These are phyloP conservation scores for Trichoderma endophyticum DNA, from an alignment of 2,329 filamentous ascomycete species.

Conservation along the genomic window DNA sequence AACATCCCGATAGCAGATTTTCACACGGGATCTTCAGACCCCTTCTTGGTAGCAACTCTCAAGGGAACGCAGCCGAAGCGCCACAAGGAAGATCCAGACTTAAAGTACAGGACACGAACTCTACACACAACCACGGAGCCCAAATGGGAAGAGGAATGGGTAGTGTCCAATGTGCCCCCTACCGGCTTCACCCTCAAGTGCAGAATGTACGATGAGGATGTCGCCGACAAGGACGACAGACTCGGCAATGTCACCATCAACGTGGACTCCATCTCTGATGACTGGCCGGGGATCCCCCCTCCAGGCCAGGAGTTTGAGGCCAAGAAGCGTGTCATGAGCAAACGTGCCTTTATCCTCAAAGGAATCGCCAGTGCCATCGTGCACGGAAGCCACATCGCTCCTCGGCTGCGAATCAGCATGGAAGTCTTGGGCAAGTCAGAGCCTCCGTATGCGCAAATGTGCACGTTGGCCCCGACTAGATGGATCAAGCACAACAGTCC, in stretches of 20 bases:
- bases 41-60: conserved; percentile 76
- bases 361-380: conserved; percentile 63
- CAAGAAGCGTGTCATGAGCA: conserved; percentile 82
- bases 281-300: conserved; percentile 66
- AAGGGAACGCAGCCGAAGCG: conserved; percentile 65
- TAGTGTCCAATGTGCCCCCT: conserved; percentile 80
- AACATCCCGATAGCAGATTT: conserved; percentile 84
- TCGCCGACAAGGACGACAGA: conserved; percentile 78
- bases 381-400: conserved; percentile 63
- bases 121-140: conserved; percentile 70
- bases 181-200: conserved; percentile 82
- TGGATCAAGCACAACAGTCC: conserved; percentile 87
- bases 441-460: conserved; percentile 65
- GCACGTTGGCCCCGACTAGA: conserved; percentile 71
- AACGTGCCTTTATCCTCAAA: conserved; percentile 76
- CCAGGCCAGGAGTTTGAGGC: conserved; percentile 61
- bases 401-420: conserved; percentile 68
- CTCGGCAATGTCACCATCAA: conserved; percentile 80
- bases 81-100: conserved; percentile 80
- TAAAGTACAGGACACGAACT: conserved; percentile 73
- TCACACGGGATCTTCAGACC: conserved; percentile 73
- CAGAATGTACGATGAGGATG: conserved; percentile 86
- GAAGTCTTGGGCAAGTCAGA: conserved; percentile 75
- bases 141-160: conserved; percentile 80
- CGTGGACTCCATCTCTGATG: conserved; percentile 56